These are phyloP conservation scores for Vanderwaltozyma polyspora DNA, from an alignment of 805 yeast species.

Conservation along the genomic window DNA sequence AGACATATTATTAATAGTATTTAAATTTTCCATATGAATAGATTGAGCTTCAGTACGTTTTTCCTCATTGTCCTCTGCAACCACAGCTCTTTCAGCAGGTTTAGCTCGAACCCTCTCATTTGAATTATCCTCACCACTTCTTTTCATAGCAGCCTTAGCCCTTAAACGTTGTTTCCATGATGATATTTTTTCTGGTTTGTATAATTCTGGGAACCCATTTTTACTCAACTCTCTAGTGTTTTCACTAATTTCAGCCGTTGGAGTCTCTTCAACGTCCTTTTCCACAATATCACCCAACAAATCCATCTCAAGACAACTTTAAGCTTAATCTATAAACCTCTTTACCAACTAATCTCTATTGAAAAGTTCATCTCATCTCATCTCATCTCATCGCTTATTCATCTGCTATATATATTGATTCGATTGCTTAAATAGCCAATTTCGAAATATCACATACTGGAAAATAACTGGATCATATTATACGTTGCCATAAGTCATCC, in stretches of 20 bases:
- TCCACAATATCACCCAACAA: constrained; percentile 66
- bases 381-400: too few species aligned
- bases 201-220: constrained; percentile 26
- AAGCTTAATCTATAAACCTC: background rate
- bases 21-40: constrained; percentile 67
- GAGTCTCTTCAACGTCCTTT: constrained; percentile 28
- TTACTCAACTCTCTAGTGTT: background rate
- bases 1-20: constrained; percentile 49
- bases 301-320: constrained; percentile 36
- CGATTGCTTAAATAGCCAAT: too few species aligned
- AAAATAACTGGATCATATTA: too few species aligned
- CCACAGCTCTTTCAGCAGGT: background rate
- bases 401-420: too few species aligned
- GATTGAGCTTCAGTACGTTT: constrained; percentile 49
- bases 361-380: constrained; percentile 1
- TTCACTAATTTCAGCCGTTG: background rate
- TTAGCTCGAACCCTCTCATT: background rate
- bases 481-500: too few species aligned
- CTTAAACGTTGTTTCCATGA: constrained; percentile 37
- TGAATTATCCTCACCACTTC: background rate
- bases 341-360: background rate
- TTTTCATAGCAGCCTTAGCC: background rate
- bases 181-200: constrained; percentile 32
- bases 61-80: background rate
- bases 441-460: too few species aligned